These are phyloP conservation scores for Ascochyta koolunga DNA, from an alignment of 2,329 filamentous ascomycete species.

Conservation along the genomic window DNA sequence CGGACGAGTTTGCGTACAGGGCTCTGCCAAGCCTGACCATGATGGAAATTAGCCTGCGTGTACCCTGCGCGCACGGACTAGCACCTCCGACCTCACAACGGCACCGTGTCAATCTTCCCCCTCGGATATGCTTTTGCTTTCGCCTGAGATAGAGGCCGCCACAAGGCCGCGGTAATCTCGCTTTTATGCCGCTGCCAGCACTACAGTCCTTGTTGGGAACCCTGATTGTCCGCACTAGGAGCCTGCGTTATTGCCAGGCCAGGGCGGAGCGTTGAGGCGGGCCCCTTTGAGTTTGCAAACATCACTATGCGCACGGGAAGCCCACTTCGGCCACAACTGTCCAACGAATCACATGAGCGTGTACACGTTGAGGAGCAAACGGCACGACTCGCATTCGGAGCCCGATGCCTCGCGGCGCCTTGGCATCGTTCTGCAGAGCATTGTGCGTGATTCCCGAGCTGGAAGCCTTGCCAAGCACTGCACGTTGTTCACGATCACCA, in stretches of 20 bases:
- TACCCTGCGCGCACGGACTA: slow-evolving; percentile 26
- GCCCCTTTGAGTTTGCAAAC: slow-evolving; percentile 15
- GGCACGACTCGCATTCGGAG: slow-evolving; percentile 26
- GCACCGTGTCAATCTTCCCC: slow-evolving; percentile 27
- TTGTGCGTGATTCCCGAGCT: slow-evolving; percentile 5
- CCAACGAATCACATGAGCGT: slow-evolving; percentile 8
- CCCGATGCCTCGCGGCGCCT: slow-evolving; percentile 20
- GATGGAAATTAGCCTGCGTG: slow-evolving; percentile 21
- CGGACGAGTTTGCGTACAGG: slow-evolving; percentile 22
- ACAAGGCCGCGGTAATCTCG: slow-evolving; percentile 20
- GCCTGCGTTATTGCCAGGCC: slow-evolving; percentile 1
- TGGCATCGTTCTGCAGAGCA: slow-evolving; percentile 16
- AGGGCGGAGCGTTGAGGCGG: slow-evolving; percentile 3
- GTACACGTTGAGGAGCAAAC: slow-evolving; percentile 12
- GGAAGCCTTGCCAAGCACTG: slow-evolving; percentile 16
- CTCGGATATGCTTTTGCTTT: slow-evolving; percentile 10
- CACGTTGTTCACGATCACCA: slow-evolving; percentile 4
- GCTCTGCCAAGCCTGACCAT: slow-evolving; percentile 21
- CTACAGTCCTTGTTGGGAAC: slow-evolving; percentile 4
- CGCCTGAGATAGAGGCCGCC: slow-evolving; percentile 20
- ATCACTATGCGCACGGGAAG: slow-evolving; percentile 18
- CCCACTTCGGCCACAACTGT: slow-evolving; percentile 3
- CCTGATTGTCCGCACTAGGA: slow-evolving; percentile 4
- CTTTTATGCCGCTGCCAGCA: slow-evolving; percentile 18
- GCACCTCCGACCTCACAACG: slow-evolving; percentile 26